Base-by-base conservation (phyloP, 805 yeast genomes). In the Lachancea thermotolerans region DNA sequence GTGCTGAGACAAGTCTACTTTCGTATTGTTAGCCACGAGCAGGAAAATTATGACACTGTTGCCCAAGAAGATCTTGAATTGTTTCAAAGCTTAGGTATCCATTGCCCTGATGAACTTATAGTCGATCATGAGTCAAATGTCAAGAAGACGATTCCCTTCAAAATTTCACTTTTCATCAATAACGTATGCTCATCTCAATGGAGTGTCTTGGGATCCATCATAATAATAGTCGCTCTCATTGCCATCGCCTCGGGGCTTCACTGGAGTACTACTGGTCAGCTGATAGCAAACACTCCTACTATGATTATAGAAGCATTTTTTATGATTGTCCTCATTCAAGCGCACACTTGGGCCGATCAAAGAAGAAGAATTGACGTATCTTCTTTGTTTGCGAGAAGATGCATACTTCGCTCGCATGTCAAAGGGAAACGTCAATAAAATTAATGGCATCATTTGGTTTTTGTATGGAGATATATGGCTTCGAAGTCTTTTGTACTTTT, bases 251-350 rank as follows among this genome's bases (percentile, higher is more conserved):
- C 66, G 8, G 65, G 53, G 15, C 44, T 70, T 52, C 52, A 48
- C 34, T 70, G 73, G 72, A 62, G 60, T 40, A 62, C 64, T 3
- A 68, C 70, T 4, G 74, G 70, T 33, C 74, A 70, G 50, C 56
- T 70, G 39, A 47, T 70, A 32, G 61, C 64, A 30, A 70, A 70
- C 44, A 66, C 71, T 0, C 74, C 74, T 32, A 67, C 74, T 0
- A 70, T 68, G 72, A 69, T 70, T 50, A 67, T 70, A 33, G 74
- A 70, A 49, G 71, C 64, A 15, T 70, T 70, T 46, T 68, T 69
- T 50, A 41, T 69, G 39, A 53, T 70, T 31, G 65, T 70, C 28
- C 49, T 70, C 27, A 47, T 68, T 25, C 70, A 67, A 43, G 71
- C 71, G 3, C 73, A 69, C 46, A 62, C 63, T 44, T 59, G 59